Evolutionary conservation across 1,284 basidiomycete species (phyloP).

Genomic region (Ceratorhiza oryzae-sativae): DNA sequence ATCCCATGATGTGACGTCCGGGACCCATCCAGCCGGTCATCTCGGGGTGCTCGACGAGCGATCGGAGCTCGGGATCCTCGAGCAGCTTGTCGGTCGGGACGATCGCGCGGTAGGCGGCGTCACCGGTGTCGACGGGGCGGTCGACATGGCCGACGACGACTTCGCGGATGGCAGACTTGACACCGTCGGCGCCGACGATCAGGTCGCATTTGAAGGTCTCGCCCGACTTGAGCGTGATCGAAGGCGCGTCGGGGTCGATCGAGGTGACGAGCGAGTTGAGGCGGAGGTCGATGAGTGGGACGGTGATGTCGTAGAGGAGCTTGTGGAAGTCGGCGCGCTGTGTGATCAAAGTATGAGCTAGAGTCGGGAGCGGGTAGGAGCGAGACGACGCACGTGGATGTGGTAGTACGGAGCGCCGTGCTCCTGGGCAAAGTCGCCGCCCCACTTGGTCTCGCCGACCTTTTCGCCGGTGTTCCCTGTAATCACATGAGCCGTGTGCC

Average conservation of each 20-base stretch:
- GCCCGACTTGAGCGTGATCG: constrained; percentile 54
- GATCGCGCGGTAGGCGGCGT: constrained; percentile 58
- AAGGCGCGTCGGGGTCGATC: constrained; percentile 54
- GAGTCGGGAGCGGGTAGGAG: neutral
- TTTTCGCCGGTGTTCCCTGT: constrained; percentile 54
- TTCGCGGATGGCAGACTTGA: constrained; percentile 60
- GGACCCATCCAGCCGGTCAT: constrained; percentile 60
- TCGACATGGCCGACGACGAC: constrained; percentile 56
- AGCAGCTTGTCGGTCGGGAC: constrained; percentile 58
- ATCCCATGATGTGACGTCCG: constrained; percentile 55
- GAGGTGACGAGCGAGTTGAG: constrained; percentile 56
- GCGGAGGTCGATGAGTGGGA: constrained; percentile 55
- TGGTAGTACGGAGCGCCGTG: constrained; percentile 63
- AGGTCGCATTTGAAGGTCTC: constrained; percentile 55
- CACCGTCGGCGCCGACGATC: constrained; percentile 64
- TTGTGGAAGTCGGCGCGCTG: constrained; percentile 64
- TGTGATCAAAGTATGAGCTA: neutral
- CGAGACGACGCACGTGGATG: constrained; percentile 50
- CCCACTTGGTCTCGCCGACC: constrained; percentile 57
- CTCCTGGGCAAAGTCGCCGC: constrained; percentile 53
- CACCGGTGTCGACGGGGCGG: constrained; percentile 56
- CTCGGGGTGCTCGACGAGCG: constrained; percentile 55
- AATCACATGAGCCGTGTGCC: neutral
- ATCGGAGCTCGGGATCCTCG: constrained; percentile 59
- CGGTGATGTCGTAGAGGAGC: constrained; percentile 59